Evolutionary conservation across 139 green algal genomes (phyloP), one percentile per base, ranked within the genome.

Genomic region (Ulvella scutata): DNA sequence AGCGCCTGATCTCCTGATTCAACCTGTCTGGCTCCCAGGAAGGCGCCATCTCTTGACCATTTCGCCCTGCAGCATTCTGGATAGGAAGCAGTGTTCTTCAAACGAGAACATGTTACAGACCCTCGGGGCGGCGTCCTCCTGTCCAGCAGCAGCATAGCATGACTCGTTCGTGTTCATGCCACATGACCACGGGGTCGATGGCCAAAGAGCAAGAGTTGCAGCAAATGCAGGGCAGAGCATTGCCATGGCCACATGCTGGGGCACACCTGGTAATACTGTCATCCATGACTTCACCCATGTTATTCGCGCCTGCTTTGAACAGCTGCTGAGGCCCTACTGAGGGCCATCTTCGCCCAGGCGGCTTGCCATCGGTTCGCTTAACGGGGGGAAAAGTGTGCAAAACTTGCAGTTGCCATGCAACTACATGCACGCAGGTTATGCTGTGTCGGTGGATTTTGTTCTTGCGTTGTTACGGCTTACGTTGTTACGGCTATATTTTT

Each of bases 221-320:
- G 3, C 3, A 3, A 3, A 4, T 20, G 33, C 62, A 72, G 23
- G 34, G 20, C 74, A 73, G 3, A 17, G 17, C 21, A 3, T 34
- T 21, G 3, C 60, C 31, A 2, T 37, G 2, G 36, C 33, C 26
- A 13, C 17, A 39, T 4, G 28, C 35, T 4, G 67, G 80, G 34
- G 7, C 74, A 43, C 73, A 75, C 90, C 88, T 38, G 0, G 92
- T 96, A 83, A 97, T 97, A 82, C 40, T 85, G 78, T 97, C 92
- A 44, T 96, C 95, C 90, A 97, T 97, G 34, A 97, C 78, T 2
- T 92, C 92, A 40, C 92, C 92, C 89, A 97, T 93, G 84, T 97
- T 92, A 62, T 97, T 96, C 75, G 86, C 93, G 17, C 92, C 92
- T 4, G 80, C 82, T 23, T 72, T 44, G 75, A 97, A 77, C 73